These are phyloP conservation scores for Saccharomycopsis guyanensis DNA, from an alignment of 805 yeast species.

Conservation along the genomic window DNA sequence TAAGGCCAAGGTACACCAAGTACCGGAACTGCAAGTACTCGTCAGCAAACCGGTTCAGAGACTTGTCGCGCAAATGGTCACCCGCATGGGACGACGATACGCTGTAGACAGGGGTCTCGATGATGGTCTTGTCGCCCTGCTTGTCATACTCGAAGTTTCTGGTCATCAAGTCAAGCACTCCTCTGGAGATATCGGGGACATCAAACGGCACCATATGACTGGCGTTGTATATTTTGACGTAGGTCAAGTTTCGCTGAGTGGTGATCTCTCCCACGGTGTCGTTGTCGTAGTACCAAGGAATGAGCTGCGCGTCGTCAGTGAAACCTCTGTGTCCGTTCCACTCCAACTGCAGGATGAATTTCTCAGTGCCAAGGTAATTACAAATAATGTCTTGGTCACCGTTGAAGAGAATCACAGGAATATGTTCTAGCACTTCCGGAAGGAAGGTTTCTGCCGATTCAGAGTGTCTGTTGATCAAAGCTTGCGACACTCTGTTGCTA, in stretches of 20 bases:
- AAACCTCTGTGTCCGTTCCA: conserved; percentile 58
- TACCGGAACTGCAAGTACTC: conserved; percentile 15
- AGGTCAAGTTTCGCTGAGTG: conserved; percentile 54
- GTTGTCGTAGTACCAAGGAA: conserved; percentile 40
- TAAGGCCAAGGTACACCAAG: conserved; percentile 11
- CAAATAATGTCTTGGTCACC: conserved; percentile 90
- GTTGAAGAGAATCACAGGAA: conserved; percentile 66
- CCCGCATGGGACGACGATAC: conserved; percentile 4
- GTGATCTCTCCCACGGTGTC: conserved; percentile 34
- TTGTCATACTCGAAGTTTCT: conserved; percentile 26
- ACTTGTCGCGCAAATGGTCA: conserved; percentile 1
- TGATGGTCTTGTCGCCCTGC: neutral
- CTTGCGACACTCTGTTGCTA: conserved; percentile 45
- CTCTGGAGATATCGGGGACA: conserved; percentile 48
- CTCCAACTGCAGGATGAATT: conserved; percentile 48
- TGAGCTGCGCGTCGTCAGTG: conserved; percentile 26
- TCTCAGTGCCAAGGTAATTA: conserved; percentile 69
- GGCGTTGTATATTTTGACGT: conserved; percentile 51
- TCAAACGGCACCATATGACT: conserved; percentile 83
- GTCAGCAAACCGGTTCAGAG: conserved; percentile 1
- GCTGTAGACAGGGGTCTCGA: conserved; percentile 19
- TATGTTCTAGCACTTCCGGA: conserved; percentile 52
- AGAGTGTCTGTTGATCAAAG: conserved; percentile 45
- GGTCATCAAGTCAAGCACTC: conserved; percentile 44
- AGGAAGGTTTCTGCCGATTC: conserved; percentile 57